Evolutionary conservation across 805 yeast species (phyloP).

Genomic region (Isabelozyma pseudorhagii): DNA sequence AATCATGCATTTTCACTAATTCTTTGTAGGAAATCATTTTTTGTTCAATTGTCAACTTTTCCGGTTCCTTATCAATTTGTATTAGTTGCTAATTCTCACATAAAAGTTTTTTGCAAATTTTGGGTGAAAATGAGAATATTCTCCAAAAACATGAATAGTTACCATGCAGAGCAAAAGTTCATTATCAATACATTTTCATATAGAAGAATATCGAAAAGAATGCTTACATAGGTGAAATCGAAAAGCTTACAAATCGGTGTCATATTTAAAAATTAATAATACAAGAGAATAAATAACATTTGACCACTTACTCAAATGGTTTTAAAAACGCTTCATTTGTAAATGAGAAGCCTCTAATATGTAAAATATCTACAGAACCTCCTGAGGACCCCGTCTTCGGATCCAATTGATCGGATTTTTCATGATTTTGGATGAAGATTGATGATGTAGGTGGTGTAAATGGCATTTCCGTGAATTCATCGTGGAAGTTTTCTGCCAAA

Average conservation of each 20-base stretch:
- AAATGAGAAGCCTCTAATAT: slow-evolving; percentile 40
- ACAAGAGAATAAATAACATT: background rate
- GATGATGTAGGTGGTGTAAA: slow-evolving; percentile 28
- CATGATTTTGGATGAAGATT: background rate
- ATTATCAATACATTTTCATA: no score
- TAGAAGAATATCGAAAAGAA: no score
- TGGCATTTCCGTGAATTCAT: slow-evolving; percentile 39
- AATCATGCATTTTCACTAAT: background rate
- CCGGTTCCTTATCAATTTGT: background rate
- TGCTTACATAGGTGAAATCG: no score
- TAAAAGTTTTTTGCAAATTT: background rate
- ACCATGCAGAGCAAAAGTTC: no score
- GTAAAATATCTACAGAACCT: slow-evolving; percentile 25
- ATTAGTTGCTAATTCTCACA: background rate
- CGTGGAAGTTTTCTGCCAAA: slow-evolving; percentile 43
- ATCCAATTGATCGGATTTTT: slow-evolving; percentile 8
- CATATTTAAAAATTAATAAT: background rate
- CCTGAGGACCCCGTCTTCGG: slow-evolving; percentile 1
- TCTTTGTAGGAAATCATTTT: background rate
- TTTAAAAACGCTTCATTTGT: slow-evolving; percentile 36
- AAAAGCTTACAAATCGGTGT: background rate
- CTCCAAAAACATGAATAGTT: background rate
- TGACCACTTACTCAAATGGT: background rate
- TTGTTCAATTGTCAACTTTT: background rate
- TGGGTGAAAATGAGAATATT: no score